Base-by-base conservation (phyloP, 2,329 filamentous ascomycete species). In the Fusarium buharicum region DNA sequence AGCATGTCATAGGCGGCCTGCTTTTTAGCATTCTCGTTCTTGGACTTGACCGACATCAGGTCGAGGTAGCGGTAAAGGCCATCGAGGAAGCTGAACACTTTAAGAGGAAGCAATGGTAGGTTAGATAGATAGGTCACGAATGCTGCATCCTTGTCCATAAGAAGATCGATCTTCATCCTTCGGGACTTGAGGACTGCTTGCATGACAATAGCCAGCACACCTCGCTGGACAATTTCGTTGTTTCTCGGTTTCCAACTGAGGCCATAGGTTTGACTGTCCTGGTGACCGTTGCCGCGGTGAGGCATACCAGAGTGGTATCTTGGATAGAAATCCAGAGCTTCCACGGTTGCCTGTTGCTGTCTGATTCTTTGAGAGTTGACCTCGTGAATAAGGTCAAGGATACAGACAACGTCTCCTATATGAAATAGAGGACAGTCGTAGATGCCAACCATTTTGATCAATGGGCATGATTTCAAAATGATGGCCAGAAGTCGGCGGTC, bases 371-470 rank as follows among this genome's bases (percentile, higher is more conserved):
- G 37, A 12, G 31, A 7, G 38, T 78, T 78, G 38, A 78, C 60
- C 38, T 78, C 75, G 28, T 72, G 49, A 17, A 78, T 75, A 3
- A 77, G 54, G 46, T 78, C 75, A 2, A 78, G 60, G 0, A 78
- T 49, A 11, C 62, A 67, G 1, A 75, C 46, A 0, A 76, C 50
- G 18, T 78, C 76, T 10, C 74, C 76, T n/a, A 76, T 67, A 24
- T 77, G 73, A 5, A 78, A 60, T 2, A 77, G 53, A 0, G 74
- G 75, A 22, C 76, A 78, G 44, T 75, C 69, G 49, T 78, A 78
- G 3, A 78, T 63, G 3, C 76, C 75, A 13, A 78, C 2, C 67
- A 72, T 74, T 4, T 61, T 67, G 9, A 77, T 59, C 2, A 72
- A 50, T 0, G 72, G 74, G 30, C 72, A 75, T 1, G 67, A 67